Percentiles rank a stretch among this genome's conserved stretches.
These are phyloP conservation scores for Hippophae tibetana DNA, from an alignment of 306 rosid species.

Conservation along the genomic window DNA sequence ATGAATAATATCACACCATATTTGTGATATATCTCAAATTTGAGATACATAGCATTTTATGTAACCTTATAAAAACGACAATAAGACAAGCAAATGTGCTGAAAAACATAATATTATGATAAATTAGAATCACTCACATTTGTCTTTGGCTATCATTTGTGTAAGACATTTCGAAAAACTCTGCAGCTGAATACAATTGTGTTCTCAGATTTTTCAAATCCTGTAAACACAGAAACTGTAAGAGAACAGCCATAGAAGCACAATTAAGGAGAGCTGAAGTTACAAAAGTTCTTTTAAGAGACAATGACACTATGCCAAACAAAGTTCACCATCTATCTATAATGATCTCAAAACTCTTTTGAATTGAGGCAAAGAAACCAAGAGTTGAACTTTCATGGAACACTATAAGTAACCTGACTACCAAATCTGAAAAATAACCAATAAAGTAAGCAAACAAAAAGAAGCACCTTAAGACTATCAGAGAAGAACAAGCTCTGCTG, in stretches of 20 bases:
- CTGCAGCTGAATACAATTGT: slow-evolving; percentile 95
- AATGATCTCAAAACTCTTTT: neutral
- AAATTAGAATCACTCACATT: slow-evolving; percentile 45
- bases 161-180: slow-evolving; percentile 88
- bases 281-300: neutral
- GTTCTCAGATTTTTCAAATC: slow-evolving; percentile 89
- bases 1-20: no score
- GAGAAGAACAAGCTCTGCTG: slow-evolving; percentile 87
- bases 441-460: neutral
- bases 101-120: neutral
- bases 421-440: neutral
- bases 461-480: slow-evolving; percentile 76
- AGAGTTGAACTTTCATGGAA: neutral
- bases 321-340: neutral
- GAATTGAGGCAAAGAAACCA: slow-evolving; percentile 4
- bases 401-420: neutral
- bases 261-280: neutral
- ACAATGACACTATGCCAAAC: neutral
- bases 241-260: slow-evolving; percentile 11
- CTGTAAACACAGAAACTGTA: slow-evolving; percentile 32
- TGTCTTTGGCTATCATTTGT: slow-evolving; percentile 93
- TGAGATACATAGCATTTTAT: no score
- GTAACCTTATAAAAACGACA: neutral
- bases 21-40: no score
- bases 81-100: neutral